Evolutionary conservation across 2,329 filamentous ascomycete genomes (phyloP).

Genomic region (Aspergillus bombycis): DNA sequence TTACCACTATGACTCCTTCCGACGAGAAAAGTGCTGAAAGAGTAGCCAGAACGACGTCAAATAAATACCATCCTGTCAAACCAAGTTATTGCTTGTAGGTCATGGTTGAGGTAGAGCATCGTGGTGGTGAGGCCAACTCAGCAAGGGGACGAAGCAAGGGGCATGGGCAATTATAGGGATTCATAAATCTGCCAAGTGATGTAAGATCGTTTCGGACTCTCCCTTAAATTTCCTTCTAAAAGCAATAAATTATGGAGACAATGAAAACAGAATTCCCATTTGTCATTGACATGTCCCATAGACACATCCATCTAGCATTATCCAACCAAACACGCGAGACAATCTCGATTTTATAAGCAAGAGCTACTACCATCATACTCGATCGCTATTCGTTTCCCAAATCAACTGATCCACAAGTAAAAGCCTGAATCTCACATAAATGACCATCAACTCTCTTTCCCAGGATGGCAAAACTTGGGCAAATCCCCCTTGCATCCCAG

Average conservation of each 20-base stretch:
- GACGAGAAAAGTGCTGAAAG: neutral
- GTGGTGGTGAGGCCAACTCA: neutral
- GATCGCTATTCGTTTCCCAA: neutral
- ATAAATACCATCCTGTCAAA: neutral
- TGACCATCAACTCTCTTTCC: no score
- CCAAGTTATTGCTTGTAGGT: neutral
- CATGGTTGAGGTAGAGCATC: neutral
- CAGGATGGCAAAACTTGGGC: neutral
- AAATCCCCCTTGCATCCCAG: neutral
- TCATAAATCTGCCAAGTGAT: neutral
- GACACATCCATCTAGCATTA: neutral
- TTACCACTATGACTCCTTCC: fast-evolving
- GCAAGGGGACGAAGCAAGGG: neutral
- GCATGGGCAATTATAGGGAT: neutral
- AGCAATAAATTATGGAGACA: neutral
- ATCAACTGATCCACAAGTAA: neutral
- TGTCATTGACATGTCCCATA: neutral
- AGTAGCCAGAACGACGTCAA: neutral
- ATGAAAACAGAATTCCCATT: neutral
- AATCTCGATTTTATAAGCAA: no score
- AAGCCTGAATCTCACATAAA: neutral
- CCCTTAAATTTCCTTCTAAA: neutral
- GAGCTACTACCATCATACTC: no score
- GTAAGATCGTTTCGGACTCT: neutral
- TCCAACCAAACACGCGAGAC: no score